phyloP scores from a whole-genome alignment of 495 filamentous ascomycete species.

The Trichoderma reesei region DNA sequence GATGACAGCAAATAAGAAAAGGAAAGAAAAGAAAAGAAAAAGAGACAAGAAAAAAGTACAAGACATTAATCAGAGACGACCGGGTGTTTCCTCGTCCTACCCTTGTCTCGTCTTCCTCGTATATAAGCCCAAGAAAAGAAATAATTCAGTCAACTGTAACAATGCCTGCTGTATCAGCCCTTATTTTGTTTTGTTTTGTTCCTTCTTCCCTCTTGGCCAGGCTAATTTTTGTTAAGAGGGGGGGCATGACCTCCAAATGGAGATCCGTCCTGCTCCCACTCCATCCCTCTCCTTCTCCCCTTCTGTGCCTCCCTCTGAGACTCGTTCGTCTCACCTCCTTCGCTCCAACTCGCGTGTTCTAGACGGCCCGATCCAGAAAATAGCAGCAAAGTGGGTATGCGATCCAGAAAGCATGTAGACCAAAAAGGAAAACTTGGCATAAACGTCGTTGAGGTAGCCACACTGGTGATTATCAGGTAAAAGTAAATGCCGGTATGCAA shows the following conservation, averaged over 20 bases:
- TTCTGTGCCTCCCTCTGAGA: background rate
- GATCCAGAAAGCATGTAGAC: background rate
- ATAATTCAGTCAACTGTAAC: background rate
- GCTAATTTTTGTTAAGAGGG: background rate
- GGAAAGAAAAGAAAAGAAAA: too few species aligned
- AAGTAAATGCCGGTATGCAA: background rate
- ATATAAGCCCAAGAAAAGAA: background rate
- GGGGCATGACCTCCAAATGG: background rate
- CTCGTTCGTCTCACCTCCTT: background rate
- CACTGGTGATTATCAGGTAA: background rate
- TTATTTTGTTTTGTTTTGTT: background rate
- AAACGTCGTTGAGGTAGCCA: background rate
- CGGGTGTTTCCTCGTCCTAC: background rate
- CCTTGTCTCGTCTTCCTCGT: background rate
- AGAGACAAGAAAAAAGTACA: background rate
- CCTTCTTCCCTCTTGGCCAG: background rate
- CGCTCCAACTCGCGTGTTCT: background rate
- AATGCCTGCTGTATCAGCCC: constrained; percentile 5
- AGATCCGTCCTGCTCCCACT: too few species aligned
- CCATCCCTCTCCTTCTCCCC: background rate
- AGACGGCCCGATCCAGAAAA: background rate
- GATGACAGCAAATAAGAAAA: too few species aligned
- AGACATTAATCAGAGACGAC: constrained; percentile 1
- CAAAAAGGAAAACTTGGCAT: constrained; percentile 5
- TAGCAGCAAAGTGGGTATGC: background rate